Evolutionary conservation across 2,329 filamentous ascomycete genomes (phyloP), one percentile per base, ranked within the genome.

Genomic region (Mycocentrospora acerina): DNA sequence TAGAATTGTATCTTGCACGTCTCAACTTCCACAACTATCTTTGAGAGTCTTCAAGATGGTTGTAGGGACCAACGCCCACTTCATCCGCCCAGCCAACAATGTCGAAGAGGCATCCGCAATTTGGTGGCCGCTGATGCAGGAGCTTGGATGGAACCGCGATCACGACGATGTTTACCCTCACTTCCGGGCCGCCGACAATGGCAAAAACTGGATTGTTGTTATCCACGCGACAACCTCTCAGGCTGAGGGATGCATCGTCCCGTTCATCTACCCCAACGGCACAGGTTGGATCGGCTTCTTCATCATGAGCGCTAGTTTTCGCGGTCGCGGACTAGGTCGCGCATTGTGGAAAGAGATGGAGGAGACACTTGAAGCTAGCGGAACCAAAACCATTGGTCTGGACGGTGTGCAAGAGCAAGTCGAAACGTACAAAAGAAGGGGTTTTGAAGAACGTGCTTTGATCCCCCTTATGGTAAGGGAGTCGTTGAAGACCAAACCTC

Each of bases 241-340:
- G 12, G 51, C 62, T 0, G 48, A 62, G 40, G 67, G 66, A 14
- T 60, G 61, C 42, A 46, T 68, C 17, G 40, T 62, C 4, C 54
- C 59, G 3, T 52, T 67, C 24, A 48, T 55, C 15, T 67, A 62
- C 44, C 44, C 57, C 15, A 69, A 70, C 35, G 35, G 39, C 22
- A 68, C 64, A 1, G 67, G 57, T n/a, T 69, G 67, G 66, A 45
- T 69, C 1, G 64, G 59, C 12, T 64, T 62, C 51, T 69, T 69
- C 59, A 55, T 63, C 32, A 41, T 69, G 37, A 59, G 61, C 13
- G 53, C 45, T 2, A 34, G 48, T 1, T 46, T 55, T 33, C 58
- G 60, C 15, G 62, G 66, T 15, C 46, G 56, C 13, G 66, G 66
- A 2, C 46, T 62, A n/a, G 67, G 67, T 3, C 31, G 46, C 6